phyloP scores from a whole-genome alignment of 1,139 yeast species.

The Suhomyces guaymorum region DNA sequence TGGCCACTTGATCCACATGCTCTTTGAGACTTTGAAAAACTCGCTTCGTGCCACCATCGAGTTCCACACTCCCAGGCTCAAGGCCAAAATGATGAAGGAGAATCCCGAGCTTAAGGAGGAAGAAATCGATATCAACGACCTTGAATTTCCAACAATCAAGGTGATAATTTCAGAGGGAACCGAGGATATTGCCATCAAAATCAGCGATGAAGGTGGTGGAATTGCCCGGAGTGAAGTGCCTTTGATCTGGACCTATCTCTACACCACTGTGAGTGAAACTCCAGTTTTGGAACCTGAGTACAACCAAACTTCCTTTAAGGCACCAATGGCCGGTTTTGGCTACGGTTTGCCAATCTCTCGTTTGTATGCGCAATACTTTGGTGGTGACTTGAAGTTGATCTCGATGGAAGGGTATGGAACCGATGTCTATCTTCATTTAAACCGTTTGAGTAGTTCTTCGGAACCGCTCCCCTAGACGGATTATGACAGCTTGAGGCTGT shows the following conservation, averaged over 20 bases:
- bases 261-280: conserved; percentile 79
- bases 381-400: conserved; percentile 84
- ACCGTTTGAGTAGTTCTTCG: conserved; percentile 49
- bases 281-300: conserved; percentile 66
- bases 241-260: conserved; percentile 86
- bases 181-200: conserved; percentile 90
- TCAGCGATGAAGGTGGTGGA: conserved; percentile 94
- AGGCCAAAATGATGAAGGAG: conserved; percentile 39
- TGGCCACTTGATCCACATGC: conserved; percentile 85
- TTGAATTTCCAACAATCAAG: conserved; percentile 79
- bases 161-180: conserved; percentile 89
- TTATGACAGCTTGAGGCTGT: no score
- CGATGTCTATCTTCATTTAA: conserved; percentile 84
- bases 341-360: conserved; percentile 88
- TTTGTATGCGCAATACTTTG: conserved; percentile 84
- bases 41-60: conserved; percentile 85
- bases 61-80: conserved; percentile 53
- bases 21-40: conserved; percentile 82
- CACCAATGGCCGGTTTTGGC: conserved; percentile 95
- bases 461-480: conserved; percentile 46
- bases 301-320: conserved; percentile 61
- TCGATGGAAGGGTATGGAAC: conserved; percentile 96
- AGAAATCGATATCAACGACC: conserved; percentile 58
- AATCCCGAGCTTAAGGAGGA: conserved; percentile 46
- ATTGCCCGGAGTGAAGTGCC: conserved; percentile 84